Evolutionary conservation across 192 early-diverging fungal genomes (phyloP), one percentile per base, ranked within the genome.

Genomic region (Podochytrium sp.): DNA sequence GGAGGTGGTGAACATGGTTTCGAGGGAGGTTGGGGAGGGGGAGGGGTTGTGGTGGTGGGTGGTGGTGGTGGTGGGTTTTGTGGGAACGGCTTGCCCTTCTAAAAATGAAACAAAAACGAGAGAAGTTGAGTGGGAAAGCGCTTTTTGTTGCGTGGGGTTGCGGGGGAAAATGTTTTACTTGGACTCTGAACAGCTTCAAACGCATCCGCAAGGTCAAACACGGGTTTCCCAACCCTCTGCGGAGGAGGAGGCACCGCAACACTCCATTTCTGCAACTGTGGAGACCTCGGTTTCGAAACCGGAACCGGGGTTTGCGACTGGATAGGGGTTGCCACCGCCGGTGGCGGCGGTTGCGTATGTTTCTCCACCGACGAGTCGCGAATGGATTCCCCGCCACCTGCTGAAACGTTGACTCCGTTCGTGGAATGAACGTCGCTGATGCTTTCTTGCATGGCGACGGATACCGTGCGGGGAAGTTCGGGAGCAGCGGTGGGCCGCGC

Each of bases 131-230:
- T 7, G 7, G 20, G 20, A 47, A 47, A 47, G 20, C 7, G n/a
- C n/a, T n/a, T n/a, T 49, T 49, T n/a, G 47, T 14, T n/a, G 12
- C 47, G 47, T 49, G 47, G 12, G 12, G 47, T 49, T n/a, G 47
- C 47, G 47, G 47, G 12, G 12, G 27, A 20, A 34, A 30, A 14
- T 38, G 39, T 16, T 41, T 47, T 47, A 69, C 66, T 12, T 32
- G 66, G 66, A 39, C 66, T 69, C 18, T 34, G 30, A 5, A 55
- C 66, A 2, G 50, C 16, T 69, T 55, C 20, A 1, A 69, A 37
- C 14, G 51, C 51, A 20, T 69, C 66, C 14, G 43, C 23, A 1
- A 55, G 35, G 35, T 69, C 66, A 39, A 69, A 69, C 35, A 37
- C 50, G n/a, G 59, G 59, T 40, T 61, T 61, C 12, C 38, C 59